These are phyloP conservation scores for Sphaerostilbella broomeana DNA, from an alignment of 2,329 filamentous ascomycete genomes.

Conservation along the genomic window DNA sequence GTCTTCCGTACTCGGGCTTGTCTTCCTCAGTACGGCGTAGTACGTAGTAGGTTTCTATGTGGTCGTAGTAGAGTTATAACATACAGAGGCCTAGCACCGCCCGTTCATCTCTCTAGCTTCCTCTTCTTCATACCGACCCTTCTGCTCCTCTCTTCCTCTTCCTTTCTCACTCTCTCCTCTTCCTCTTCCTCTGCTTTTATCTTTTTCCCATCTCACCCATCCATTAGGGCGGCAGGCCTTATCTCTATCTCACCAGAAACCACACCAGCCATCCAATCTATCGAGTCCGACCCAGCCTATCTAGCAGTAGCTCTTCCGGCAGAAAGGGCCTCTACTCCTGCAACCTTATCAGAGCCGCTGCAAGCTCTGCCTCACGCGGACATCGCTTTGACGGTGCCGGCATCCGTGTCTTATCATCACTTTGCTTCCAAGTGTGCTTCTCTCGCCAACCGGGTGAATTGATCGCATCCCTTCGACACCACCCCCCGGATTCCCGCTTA, in stretches of 20 bases:
- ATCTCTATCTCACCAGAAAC: no score
- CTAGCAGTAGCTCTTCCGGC: background rate
- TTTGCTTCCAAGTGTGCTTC: background rate
- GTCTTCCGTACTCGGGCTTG: no score
- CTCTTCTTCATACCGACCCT: slow-evolving; percentile 1
- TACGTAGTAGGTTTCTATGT: no score
- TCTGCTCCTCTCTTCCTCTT: background rate
- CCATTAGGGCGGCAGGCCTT: no score
- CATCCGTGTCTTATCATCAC: slow-evolving; percentile 7
- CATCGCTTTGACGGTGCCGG: slow-evolving; percentile 11
- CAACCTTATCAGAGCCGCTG: slow-evolving; percentile 10
- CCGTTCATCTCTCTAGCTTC: slow-evolving; percentile 8
- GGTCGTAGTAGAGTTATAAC: no score
- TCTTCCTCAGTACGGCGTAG: no score
- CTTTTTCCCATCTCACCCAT: background rate
- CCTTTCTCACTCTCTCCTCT: slow-evolving; percentile 7
- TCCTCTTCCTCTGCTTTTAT: slow-evolving; percentile 6
- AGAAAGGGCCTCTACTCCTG: slow-evolving; percentile 10
- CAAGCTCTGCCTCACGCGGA: slow-evolving; percentile 7
- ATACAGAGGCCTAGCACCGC: no score
- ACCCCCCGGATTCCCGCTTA: slow-evolving; percentile 7
- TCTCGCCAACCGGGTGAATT: background rate
- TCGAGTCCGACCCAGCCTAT: background rate
- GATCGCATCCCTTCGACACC: slow-evolving; percentile 10
- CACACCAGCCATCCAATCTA: background rate